Percentiles rank a stretch among this genome's conserved stretches.
phyloP scores from a whole-genome alignment of 2,329 filamentous ascomycete genomes.

The Alternaria triticimaculans region DNA sequence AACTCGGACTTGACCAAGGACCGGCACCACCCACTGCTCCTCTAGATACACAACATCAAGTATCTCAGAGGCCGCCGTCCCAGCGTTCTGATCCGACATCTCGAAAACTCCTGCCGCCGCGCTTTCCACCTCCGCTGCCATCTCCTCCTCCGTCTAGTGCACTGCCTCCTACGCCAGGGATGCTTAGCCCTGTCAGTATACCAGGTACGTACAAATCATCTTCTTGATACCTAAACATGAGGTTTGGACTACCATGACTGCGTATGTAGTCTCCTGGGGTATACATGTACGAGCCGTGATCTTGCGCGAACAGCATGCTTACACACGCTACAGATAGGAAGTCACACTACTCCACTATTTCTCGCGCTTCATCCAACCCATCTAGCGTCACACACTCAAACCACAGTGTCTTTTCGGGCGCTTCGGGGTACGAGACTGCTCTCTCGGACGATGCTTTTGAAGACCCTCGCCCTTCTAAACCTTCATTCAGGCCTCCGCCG shows the following conservation, averaged over 20 bases:
- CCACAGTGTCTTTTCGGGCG: slow-evolving; percentile 27
- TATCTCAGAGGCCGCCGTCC: slow-evolving; percentile 5
- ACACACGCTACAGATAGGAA: slow-evolving; percentile 14
- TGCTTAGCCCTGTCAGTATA: slow-evolving; percentile 4
- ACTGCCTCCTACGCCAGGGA: slow-evolving; percentile 25
- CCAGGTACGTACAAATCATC: slow-evolving; percentile 24
- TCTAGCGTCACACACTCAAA: slow-evolving; percentile 24
- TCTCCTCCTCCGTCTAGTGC: slow-evolving; percentile 23
- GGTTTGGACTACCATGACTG: neutral
- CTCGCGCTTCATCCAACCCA: slow-evolving; percentile 25
- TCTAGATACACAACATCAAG: slow-evolving; percentile 4
- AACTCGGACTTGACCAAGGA: slow-evolving; percentile 9
- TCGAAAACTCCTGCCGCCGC: slow-evolving; percentile 16
- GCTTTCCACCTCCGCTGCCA: slow-evolving; percentile 23
- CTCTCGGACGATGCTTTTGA: slow-evolving; percentile 22
- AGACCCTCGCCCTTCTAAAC: slow-evolving; percentile 18
- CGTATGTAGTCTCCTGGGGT: neutral
- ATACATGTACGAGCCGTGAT: neutral
- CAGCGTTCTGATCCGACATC: slow-evolving; percentile 5
- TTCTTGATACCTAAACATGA: neutral
- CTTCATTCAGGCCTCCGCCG: neutral
- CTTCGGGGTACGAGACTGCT: slow-evolving; percentile 24
- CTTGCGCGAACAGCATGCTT: slow-evolving; percentile 6
- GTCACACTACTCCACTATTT: slow-evolving; percentile 25
- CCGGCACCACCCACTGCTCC: slow-evolving; percentile 23